Evolutionary conservation across 768 basidiomycete species (phyloP).

Genomic region (Tephrocybe sp.): DNA sequence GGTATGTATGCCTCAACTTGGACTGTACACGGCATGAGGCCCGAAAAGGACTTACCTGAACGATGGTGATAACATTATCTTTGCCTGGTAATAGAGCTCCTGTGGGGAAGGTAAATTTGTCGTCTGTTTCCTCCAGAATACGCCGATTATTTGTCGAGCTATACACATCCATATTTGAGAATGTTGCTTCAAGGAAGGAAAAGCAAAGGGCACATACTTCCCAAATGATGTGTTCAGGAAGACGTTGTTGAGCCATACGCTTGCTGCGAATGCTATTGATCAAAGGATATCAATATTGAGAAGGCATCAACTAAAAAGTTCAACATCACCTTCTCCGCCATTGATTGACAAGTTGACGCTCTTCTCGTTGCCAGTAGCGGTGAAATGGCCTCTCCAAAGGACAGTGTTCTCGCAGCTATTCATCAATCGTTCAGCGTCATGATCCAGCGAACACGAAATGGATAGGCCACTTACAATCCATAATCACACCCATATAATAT

Average conservation of each 20-base stretch:
- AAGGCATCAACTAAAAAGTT: too few relatives aligned
- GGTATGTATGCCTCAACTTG: too few relatives aligned
- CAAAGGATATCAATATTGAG: too few relatives aligned
- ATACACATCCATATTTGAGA: not conserved
- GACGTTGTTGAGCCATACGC: slow-evolving; percentile 73
- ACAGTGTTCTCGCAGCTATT: slow-evolving; percentile 82
- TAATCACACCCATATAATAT: slow-evolving; percentile 88
- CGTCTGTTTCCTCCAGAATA: slow-evolving; percentile 65
- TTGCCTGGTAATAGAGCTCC: slow-evolving; percentile 46
- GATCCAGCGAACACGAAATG: not conserved
- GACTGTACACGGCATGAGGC: too few relatives aligned
- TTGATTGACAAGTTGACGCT: slow-evolving; percentile 76
- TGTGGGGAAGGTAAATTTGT: slow-evolving; percentile 59
- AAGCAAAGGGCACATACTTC: slow-evolving; percentile 45
- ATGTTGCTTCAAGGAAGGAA: not conserved
- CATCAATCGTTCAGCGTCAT: not conserved
- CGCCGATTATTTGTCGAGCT: slow-evolving; percentile 67
- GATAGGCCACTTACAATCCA: slow-evolving; percentile 56
- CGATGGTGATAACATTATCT: slow-evolving; percentile 76
- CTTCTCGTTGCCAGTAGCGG: slow-evolving; percentile 53
- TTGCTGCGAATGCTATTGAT: slow-evolving; percentile 85
- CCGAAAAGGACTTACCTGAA: slow-evolving; percentile 51
- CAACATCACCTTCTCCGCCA: slow-evolving; percentile 74
- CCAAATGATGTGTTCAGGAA: slow-evolving; percentile 74
- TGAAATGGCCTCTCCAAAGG: slow-evolving; percentile 82